phyloP scores from a whole-genome alignment of 78 protist genomes.

The Tieghemostelium lacteum region DNA sequence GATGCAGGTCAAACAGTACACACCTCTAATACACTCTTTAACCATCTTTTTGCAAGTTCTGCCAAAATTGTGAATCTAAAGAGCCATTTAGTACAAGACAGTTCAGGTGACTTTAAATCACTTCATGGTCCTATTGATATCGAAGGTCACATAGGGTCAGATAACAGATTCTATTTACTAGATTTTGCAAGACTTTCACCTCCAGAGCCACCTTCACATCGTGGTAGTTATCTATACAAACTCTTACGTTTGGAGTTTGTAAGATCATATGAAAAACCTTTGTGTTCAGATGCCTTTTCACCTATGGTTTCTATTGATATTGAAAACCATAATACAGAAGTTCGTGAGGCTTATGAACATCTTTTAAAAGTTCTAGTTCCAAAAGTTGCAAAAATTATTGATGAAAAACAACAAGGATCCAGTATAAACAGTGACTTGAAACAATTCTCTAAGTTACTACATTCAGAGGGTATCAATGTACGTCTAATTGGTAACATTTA shows the following conservation, averaged over 20 bases:
- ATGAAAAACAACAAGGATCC: neutral
- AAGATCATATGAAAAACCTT: slow-evolving; percentile 20
- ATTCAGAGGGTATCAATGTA: slow-evolving; percentile 54
- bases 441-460: slow-evolving; percentile 22
- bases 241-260: slow-evolving; percentile 73
- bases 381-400: neutral
- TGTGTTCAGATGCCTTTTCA: slow-evolving; percentile 80
- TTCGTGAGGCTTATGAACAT: slow-evolving; percentile 24
- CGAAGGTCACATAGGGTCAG: slow-evolving; percentile 80
- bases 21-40: slow-evolving; percentile 54
- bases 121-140: slow-evolving; percentile 70
- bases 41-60: slow-evolving; percentile 40
- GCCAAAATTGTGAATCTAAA: slow-evolving; percentile 77
- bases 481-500: slow-evolving; percentile 29
- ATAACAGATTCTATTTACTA: slow-evolving; percentile 70
- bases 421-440: neutral
- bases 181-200: slow-evolving; percentile 80
- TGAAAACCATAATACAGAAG: slow-evolving; percentile 70
- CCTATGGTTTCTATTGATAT: slow-evolving; percentile 34
- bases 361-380: slow-evolving; percentile 48
- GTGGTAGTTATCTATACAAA: slow-evolving; percentile 73
- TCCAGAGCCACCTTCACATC: slow-evolving; percentile 66
- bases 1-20: slow-evolving; percentile 82
- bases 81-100: slow-evolving; percentile 65
- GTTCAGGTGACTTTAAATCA: slow-evolving; percentile 25